These are phyloP conservation scores for Myrmaecium sp. DNA, from an alignment of 2,329 filamentous ascomycete genomes.

Conservation along the genomic window DNA sequence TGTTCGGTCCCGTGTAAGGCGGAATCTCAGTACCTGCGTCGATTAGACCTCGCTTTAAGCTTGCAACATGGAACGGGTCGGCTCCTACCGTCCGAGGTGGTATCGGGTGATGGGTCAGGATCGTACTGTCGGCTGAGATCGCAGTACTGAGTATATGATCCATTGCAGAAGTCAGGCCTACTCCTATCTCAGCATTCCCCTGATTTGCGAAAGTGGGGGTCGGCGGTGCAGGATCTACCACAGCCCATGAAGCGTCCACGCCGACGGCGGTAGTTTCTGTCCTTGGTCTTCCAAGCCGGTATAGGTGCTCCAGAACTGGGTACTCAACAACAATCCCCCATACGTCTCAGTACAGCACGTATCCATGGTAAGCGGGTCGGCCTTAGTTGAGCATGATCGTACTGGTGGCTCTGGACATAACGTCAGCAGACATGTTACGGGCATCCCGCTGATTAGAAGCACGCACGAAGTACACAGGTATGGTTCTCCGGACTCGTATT, in stretches of 20 bases:
- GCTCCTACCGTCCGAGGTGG: constrained; percentile 41
- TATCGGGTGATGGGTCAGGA: constrained; percentile 43
- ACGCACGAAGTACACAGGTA: constrained; percentile 34
- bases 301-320: constrained; percentile 49
- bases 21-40: constrained; percentile 30
- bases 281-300: constrained; percentile 41
- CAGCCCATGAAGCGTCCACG: constrained; percentile 44
- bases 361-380: constrained; percentile 27
- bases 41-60: constrained; percentile 27
- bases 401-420: constrained; percentile 6
- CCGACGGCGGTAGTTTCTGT: constrained; percentile 39
- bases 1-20: constrained; percentile 39
- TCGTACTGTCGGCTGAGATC: constrained; percentile 49
- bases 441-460: background rate
- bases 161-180: constrained; percentile 33
- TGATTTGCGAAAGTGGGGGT: constrained; percentile 10
- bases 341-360: constrained; percentile 49
- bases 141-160: constrained; percentile 50
- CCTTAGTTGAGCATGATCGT: constrained; percentile 16
- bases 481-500: constrained; percentile 36
- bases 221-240: no score
- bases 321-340: constrained; percentile 43
- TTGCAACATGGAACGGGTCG: constrained; percentile 43
- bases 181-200: no score
- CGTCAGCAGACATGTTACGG: background rate